Evolutionary conservation across 148 eudicot species (phyloP).

Genomic region (Spergularia bocconei): DNA sequence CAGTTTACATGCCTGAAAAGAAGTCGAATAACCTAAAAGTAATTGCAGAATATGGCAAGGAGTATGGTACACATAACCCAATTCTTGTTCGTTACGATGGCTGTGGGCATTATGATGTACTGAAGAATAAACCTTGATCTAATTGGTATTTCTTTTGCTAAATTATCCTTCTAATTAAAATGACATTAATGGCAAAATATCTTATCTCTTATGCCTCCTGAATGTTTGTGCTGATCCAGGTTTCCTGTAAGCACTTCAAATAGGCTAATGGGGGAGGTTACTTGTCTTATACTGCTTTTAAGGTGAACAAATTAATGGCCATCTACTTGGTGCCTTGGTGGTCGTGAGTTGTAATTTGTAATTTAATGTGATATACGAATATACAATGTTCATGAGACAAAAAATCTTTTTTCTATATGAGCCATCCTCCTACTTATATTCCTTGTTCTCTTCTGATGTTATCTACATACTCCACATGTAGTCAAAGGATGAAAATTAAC

Average conservation of each 20-base stretch:
- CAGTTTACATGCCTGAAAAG: constrained; percentile 71
- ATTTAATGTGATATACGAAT: not conserved
- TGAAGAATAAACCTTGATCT: constrained; percentile 29
- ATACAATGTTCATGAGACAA: not conserved
- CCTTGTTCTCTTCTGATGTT: not conserved
- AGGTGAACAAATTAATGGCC: not conserved
- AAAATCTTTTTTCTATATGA: not conserved
- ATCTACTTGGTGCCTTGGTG: not conserved
- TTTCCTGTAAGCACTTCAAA: not conserved
- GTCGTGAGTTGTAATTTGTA: constrained; percentile 6
- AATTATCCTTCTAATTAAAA: not conserved
- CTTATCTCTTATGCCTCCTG: not conserved
- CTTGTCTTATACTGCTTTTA: not conserved
- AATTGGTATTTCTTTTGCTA: constrained; percentile 20
- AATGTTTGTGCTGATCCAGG: constrained; percentile 4
- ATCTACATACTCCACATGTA: not conserved
- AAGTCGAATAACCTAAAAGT: constrained; percentile 42
- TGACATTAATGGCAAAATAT: not conserved
- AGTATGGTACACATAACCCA: constrained; percentile 63
- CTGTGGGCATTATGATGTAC: constrained; percentile 81
- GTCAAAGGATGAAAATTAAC: not conserved
- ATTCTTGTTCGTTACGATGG: constrained; percentile 71
- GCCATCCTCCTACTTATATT: not conserved
- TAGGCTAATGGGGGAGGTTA: not conserved
- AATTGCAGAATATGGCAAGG: constrained; percentile 86